Evolutionary conservation across 192 early-diverging fungal genomes (phyloP).

Genomic region (Radiomyces spectabilis): DNA sequence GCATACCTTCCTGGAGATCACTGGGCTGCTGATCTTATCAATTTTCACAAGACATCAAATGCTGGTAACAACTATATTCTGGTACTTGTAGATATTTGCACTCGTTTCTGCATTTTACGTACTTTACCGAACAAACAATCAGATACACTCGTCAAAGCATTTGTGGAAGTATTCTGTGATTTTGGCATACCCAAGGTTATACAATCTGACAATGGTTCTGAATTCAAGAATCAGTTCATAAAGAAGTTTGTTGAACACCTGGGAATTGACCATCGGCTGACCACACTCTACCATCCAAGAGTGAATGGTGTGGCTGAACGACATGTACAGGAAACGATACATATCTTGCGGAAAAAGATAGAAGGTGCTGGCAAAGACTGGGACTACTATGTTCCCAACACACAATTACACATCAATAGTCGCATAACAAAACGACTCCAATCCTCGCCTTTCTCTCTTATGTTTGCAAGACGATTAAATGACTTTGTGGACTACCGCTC

Average conservation of each 20-base stretch:
- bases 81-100: conserved; percentile 24
- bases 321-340: conserved; percentile 12
- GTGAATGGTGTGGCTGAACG: conserved; percentile 39
- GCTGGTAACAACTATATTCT: conserved; percentile 1
- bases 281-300: conserved; percentile 34
- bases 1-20: conserved; percentile 25
- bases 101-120: conserved; percentile 17
- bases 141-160: neutral
- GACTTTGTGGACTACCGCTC: conserved; percentile 9
- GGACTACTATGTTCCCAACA: conserved; percentile 25
- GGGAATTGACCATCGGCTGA: conserved; percentile 24
- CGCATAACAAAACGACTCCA: conserved; percentile 24
- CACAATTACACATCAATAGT: conserved; percentile 31
- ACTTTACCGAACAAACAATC: conserved; percentile 6
- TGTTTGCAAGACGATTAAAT: conserved; percentile 14
- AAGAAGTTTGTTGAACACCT: conserved; percentile 1
- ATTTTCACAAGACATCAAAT: neutral
- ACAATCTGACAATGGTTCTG: conserved; percentile 34
- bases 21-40: conserved; percentile 20
- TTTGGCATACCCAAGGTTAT: conserved; percentile 24
- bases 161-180: conserved; percentile 14
- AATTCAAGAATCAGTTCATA: conserved; percentile 33
- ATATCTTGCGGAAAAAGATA: conserved; percentile 25
- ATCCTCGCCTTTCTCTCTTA: conserved; percentile 32
- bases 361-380: conserved; percentile 13